Evolutionary conservation across 2,329 filamentous ascomycete genomes (phyloP), one percentile per base, ranked within the genome.

Genomic region (Colletotrichum sp.): DNA sequence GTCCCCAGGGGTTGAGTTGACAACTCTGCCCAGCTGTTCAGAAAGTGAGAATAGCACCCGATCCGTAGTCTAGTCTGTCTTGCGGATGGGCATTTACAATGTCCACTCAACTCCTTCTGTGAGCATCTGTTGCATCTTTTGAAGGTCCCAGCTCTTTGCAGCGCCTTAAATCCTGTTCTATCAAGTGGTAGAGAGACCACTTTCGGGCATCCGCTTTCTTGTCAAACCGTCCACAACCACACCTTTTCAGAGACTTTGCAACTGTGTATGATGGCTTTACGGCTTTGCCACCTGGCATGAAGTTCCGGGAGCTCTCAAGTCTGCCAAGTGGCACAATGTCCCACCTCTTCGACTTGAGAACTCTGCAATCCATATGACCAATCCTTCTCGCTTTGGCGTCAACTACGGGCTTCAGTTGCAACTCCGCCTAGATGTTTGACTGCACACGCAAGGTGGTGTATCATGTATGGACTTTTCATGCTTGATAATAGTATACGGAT

Each of bases 161-260:
- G 38, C n/a, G 38, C 38, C 38, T 48, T 21, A 6, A 4, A 48
- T 48, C 18, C 18, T 2, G 18, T n/a, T n/a, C 18, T 4, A 48
- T 2, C 38, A 48, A 48, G 18, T n/a, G 38, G 18, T 48, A n/a
- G 18, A n/a, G 3, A n/a, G 9, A n/a, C 18, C 9, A 48, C 38
- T 12, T n/a, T 5, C 38, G 9, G 0, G 6, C 38, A n/a, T n/a
- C 38, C 38, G 3, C 6, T 10, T 48, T 48, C 9, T 48, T 48
- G 18, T 7, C 38, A 48, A n/a, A 2, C 1, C 0, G 38, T 0
- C 38, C 38, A 48, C 38, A 48, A 12, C 1, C 9, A n/a, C 38
- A 43, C 9, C 38, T n/a, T 48, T 48, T 12, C 18, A 21, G 38
- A 48, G 38, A n/a, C 38, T 48, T 48, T 48, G 38, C 18, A 48